phyloP scores from a whole-genome alignment of 257 asterid species.

The Solanum piurae region DNA sequence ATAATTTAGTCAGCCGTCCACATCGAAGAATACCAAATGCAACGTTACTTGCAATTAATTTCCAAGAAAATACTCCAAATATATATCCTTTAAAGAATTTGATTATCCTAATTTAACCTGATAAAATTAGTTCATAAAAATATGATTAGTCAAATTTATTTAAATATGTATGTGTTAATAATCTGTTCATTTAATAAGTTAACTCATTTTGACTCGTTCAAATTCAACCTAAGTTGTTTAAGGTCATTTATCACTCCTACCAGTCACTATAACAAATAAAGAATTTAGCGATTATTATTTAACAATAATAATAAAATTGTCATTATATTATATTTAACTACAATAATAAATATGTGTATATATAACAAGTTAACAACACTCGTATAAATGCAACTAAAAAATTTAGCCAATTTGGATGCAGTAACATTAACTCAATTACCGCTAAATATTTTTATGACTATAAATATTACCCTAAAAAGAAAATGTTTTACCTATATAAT shows the following conservation, averaged over 20 bases:
- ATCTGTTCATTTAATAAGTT: neutral
- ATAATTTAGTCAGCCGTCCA: neutral
- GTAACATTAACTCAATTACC: too few relatives aligned
- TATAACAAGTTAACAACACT: too few relatives aligned
- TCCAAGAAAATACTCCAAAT: neutral
- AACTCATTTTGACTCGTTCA: neutral
- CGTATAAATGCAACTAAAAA: fast-evolving
- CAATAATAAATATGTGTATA: too few relatives aligned
- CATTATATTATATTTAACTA: too few relatives aligned
- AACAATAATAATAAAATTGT: too few relatives aligned
- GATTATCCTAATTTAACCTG: neutral
- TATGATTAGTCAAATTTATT: fast-evolving
- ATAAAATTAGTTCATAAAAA: neutral
- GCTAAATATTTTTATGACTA: too few relatives aligned
- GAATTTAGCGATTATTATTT: too few relatives aligned
- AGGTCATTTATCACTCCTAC: neutral
- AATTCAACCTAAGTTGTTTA: neutral
- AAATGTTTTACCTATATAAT: too few relatives aligned
- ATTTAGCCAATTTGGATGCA: too few relatives aligned
- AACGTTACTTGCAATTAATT: neutral
- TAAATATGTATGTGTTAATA: fast-evolving
- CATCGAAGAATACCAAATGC: neutral
- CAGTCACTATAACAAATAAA: too few relatives aligned
- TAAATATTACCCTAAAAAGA: too few relatives aligned
- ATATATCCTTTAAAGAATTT: neutral